Evolutionary conservation across 2,329 filamentous ascomycete species (phyloP).

Genomic region (Elsinoe perseae): DNA sequence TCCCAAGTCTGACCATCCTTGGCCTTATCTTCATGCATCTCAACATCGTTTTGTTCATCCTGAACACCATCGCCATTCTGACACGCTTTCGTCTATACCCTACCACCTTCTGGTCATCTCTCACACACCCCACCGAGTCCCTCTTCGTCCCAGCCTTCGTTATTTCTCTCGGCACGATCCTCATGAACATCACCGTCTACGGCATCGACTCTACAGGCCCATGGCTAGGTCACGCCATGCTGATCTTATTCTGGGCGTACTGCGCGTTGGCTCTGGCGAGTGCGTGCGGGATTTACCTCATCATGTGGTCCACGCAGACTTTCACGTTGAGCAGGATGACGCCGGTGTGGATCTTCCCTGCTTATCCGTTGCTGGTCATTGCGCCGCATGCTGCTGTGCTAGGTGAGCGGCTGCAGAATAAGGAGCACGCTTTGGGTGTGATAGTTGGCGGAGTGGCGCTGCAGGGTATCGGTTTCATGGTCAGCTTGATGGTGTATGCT

Average conservation of each 20-base stretch:
- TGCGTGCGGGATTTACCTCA: conserved; percentile 65
- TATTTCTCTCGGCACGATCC: conserved; percentile 56
- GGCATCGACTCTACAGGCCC: conserved; percentile 48
- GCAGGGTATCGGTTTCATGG: conserved; percentile 57
- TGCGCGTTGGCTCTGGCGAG: conserved; percentile 57
- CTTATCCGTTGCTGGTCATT: conserved; percentile 70
- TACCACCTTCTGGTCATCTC: conserved; percentile 61
- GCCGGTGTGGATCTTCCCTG: conserved; percentile 80
- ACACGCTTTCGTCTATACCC: conserved; percentile 63
- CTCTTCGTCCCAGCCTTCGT: conserved; percentile 64
- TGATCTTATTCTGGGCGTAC: conserved; percentile 68
- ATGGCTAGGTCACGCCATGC: conserved; percentile 51
- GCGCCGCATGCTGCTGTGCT: conserved; percentile 63
- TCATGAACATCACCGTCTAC: conserved; percentile 68
- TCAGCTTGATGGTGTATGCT: conserved; percentile 70
- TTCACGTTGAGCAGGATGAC: conserved; percentile 78
- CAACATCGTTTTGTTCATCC: conserved; percentile 55
- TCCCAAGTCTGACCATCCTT: conserved; percentile 40
- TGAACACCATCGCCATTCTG: conserved; percentile 60
- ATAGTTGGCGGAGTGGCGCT: conserved; percentile 53
- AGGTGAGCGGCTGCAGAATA: conserved; percentile 39
- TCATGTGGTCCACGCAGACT: conserved; percentile 59
- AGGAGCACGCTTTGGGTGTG: conserved; percentile 41
- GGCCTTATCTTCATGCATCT: conserved; percentile 43
- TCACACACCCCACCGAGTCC: conserved; percentile 69